phyloP scores from a whole-genome alignment of 2,329 filamentous ascomycete genomes.

The Pseudogymnoascus sp. region DNA sequence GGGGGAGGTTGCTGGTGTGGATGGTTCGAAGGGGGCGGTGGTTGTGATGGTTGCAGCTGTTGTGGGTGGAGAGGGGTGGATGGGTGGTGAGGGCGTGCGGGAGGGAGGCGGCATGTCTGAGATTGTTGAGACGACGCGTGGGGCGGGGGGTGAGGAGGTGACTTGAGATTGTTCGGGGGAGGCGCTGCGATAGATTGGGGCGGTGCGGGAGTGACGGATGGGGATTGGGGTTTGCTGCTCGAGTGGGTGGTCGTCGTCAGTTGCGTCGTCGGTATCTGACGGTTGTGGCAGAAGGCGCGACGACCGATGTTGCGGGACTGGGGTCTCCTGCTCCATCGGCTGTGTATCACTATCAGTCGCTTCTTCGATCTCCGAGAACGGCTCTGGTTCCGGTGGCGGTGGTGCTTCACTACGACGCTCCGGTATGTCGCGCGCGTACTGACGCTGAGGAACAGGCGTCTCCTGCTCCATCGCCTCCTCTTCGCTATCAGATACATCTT shows the following conservation, averaged over 20 bases:
- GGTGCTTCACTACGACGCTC: not conserved
- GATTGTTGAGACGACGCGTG: not conserved
- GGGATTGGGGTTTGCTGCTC: not conserved
- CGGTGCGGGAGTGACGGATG: not conserved
- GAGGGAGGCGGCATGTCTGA: not conserved
- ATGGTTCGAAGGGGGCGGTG: conserved; percentile 49
- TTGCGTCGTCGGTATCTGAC: not conserved
- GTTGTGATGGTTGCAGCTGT: no score
- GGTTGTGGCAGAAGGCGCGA: not conserved
- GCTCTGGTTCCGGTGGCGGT: not conserved
- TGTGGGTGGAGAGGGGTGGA: conserved; percentile 32
- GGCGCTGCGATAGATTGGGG: not conserved
- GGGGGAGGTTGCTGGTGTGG: conserved; percentile 48
- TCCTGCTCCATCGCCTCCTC: not conserved
- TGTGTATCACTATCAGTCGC: not conserved
- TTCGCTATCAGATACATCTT: not conserved
- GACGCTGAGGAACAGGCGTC: not conserved
- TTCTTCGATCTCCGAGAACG: not conserved
- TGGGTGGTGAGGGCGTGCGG: not conserved
- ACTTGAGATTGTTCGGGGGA: not conserved
- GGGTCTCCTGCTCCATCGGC: not conserved
- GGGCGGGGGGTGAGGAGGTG: not conserved
- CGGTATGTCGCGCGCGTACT: not conserved
- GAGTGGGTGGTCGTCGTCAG: not conserved
- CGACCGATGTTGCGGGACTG: not conserved